Conservation (phyloP, 371 early-diverging fungal species). For the Actinomucor elegans region DNA sequence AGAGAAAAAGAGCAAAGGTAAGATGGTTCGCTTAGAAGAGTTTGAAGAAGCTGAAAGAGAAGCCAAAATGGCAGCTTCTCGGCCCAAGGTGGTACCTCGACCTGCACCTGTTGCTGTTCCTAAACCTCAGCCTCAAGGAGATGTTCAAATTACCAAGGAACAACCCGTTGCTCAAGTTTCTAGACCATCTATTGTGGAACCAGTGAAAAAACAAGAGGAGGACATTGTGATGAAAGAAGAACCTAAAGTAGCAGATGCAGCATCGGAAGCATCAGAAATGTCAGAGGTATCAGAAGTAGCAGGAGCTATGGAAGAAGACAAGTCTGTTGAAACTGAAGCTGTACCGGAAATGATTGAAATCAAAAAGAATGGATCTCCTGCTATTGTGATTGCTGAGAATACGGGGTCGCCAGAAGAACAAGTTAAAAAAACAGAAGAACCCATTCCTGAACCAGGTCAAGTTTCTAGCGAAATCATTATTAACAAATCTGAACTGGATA, state of each 20-base stretch:
- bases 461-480: background rate
- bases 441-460: background rate
- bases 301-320: background rate
- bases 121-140: background rate
- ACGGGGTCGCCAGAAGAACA: background rate
- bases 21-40: conserved; percentile 48
- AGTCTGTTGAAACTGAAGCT: background rate
- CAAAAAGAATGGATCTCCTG: background rate
- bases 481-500: background rate
- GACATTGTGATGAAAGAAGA: too few species aligned
- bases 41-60: conserved; percentile 40
- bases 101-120: background rate
- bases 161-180: background rate
- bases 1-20: conserved; percentile 42
- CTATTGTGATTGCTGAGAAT: background rate
- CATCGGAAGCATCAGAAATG: background rate
- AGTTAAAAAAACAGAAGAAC: background rate
- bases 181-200: background rate
- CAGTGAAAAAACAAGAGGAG: background rate
- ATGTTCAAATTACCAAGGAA: background rate
- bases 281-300: background rate
- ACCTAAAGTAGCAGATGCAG: background rate
- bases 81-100: conserved; percentile 5
- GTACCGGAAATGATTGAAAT: conserved; percentile 9
- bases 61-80: conserved; percentile 14